phyloP scores from a whole-genome alignment of 2,329 filamentous ascomycete species.

The Exserohilum rostratum region DNA sequence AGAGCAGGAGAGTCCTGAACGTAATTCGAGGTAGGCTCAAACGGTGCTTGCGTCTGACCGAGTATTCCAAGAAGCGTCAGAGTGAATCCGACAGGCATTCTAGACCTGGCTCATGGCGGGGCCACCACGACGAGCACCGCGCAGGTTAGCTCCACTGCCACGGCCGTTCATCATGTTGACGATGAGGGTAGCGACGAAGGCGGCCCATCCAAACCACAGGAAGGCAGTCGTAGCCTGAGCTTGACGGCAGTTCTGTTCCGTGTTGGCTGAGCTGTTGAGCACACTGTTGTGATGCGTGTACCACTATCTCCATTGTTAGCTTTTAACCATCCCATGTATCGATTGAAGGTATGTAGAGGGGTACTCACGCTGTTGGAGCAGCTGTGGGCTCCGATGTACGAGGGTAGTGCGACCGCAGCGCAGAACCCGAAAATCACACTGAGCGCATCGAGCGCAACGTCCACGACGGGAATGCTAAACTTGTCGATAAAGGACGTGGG shows the following conservation, averaged over 20 bases:
- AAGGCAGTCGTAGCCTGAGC: conserved; percentile 77
- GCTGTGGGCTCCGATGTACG: conserved; percentile 71
- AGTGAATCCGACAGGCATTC: conserved; percentile 32
- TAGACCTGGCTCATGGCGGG: conserved; percentile 64
- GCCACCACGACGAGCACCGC: conserved; percentile 55
- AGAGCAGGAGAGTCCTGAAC: neutral
- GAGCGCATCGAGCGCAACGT: conserved; percentile 63
- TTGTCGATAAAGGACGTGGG: conserved; percentile 61
- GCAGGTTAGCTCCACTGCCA: conserved; percentile 52
- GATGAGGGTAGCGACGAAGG: conserved; percentile 62
- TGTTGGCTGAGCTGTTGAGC: conserved; percentile 65
- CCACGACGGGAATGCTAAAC: conserved; percentile 59
- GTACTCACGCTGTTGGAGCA: conserved; percentile 66
- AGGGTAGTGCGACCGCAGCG: conserved; percentile 71
- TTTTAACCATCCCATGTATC: neutral
- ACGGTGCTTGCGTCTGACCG: conserved; percentile 21
- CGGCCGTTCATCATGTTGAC: conserved; percentile 62
- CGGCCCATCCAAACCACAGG: conserved; percentile 77
- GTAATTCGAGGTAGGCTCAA: conserved; percentile 3
- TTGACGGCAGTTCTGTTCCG: conserved; percentile 72
- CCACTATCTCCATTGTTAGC: conserved; percentile 36
- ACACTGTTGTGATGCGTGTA: conserved; percentile 61
- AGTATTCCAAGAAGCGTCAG: conserved; percentile 37
- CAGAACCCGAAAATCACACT: conserved; percentile 74
- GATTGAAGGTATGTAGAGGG: too few species aligned